Base-by-base conservation (phyloP, 768 basidiomycete genomes). In the Psilocybe sp. region DNA sequence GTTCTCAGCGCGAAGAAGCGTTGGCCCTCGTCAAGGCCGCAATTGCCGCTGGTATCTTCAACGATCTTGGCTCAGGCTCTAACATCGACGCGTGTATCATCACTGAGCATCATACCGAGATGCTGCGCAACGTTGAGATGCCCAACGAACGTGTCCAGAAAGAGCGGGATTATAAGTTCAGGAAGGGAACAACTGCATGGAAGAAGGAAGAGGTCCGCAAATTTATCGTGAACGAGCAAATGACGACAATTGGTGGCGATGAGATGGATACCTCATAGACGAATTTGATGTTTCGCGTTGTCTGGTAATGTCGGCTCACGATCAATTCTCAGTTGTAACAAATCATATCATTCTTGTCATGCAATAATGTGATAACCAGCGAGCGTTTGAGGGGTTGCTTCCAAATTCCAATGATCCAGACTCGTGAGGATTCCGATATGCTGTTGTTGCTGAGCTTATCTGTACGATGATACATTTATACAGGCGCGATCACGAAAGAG, bases 61-160 rank as follows among this genome's bases (percentile, higher is more conserved):
- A 99, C 74, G 97, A 99, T 74, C 82, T 98, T 32, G 97, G 97
- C 3, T 98, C 96, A 1, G 97, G 97, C 38, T 94, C 92, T n/a
- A 98, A 99, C 65, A 82, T 98, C 60, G 97, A 99, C 67, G 96
- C 94, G 1, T 96, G 95, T 67, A 81, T 98, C 58, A 95, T 99
- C 70, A 94, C 92, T 4, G 85, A 87, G 40, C 72, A 78, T 42
- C 75, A 84, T 52, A 95, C 94, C 0, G 93, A 97, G 68, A 95
- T 90, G 89, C 73, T 98, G 51, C 81, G 97, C 54, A 98, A 98
- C 72, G 89, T 89, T 64, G 86, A 89, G 69, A 94, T 80, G 76
- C 97, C 97, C 1, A 95, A 94, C 65, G 79, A 87, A 59, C 81
- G 92, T 6, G 87, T 82, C 18, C 71, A 81, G 66, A 91, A 93